phyloP scores from a whole-genome alignment of 73 alveolate species.

The Paramecium sexaurelia region DNA sequence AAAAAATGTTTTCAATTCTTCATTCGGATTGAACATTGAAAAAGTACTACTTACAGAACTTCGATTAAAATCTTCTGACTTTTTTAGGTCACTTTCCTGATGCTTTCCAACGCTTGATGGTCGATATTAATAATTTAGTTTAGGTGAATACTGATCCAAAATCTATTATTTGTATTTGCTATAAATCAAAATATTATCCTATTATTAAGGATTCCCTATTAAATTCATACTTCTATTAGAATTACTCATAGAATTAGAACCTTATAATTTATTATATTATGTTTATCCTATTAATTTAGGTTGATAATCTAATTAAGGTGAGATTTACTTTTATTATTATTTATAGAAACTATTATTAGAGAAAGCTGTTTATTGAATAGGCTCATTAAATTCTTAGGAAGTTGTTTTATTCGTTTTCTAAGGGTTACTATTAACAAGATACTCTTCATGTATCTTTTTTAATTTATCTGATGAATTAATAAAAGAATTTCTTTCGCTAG shows the following conservation, averaged over 20 bases:
- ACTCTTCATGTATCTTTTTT: neutral
- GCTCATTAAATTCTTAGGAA: neutral
- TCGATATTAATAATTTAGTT: neutral
- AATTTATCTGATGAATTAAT: neutral
- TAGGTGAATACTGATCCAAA: neutral
- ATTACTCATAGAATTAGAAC: constrained; percentile 14
- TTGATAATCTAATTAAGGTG: constrained; percentile 34
- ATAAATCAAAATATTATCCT: neutral
- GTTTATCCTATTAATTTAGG: neutral
- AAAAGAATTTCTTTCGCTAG: neutral
- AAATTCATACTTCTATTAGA: neutral
- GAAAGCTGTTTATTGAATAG: neutral
- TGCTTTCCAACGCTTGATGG: constrained; percentile 23
- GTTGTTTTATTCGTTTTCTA: neutral
- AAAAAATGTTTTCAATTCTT: constrained; percentile 36
- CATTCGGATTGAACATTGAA: constrained; percentile 54
- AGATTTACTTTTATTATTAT: neutral
- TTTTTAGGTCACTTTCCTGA: constrained; percentile 9
- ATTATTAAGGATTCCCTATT: neutral
- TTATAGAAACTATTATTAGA: neutral
- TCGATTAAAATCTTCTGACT: constrained; percentile 33
- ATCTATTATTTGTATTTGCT: neutral
- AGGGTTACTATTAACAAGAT: neutral
- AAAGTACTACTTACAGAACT: constrained; percentile 48
- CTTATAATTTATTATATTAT: neutral